Conservation (phyloP, 192 early-diverging fungal genomes). For the Gonapodya prolifera region DNA sequence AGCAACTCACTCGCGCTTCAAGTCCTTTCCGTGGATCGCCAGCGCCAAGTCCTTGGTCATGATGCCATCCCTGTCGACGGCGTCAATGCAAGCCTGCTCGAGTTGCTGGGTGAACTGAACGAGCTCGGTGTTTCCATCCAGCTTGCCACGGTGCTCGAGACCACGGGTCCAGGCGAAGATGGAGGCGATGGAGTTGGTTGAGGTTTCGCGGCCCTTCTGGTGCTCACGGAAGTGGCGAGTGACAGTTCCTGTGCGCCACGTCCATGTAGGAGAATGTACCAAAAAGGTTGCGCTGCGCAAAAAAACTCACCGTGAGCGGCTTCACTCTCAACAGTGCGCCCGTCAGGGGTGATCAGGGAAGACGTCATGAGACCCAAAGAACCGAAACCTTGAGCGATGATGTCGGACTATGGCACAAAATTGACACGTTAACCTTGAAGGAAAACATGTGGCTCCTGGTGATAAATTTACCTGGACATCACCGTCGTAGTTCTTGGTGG, state of each 20-base stretch:
- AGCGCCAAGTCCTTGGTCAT: conserved; percentile 99
- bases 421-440: conserved; percentile 7
- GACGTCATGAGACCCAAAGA: conserved; percentile 95
- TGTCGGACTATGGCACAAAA: conserved; percentile 76
- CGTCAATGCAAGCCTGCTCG: conserved; percentile 78
- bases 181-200: conserved; percentile 92
- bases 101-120: conserved; percentile 61
- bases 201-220: conserved; percentile 88
- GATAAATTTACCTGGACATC: neutral
- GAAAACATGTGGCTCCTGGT: neutral
- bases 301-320: conserved; percentile 95
- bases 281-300: conserved; percentile 69
- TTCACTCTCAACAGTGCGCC: conserved; percentile 83
- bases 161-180: conserved; percentile 96
- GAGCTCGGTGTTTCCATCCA: conserved; percentile 71
- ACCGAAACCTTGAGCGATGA: conserved; percentile 94
- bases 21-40: conserved; percentile 71
- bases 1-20: conserved; percentile 20
- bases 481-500: conserved; percentile 84
- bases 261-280: neutral
- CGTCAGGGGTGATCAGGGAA: conserved; percentile 84
- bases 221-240: conserved; percentile 50
- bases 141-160: conserved; percentile 84
- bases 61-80: conserved; percentile 63
- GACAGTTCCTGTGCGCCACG: neutral